Percentiles rank a stretch among this genome's conserved stretches.
Conservation (phyloP, 768 basidiomycete genomes). For the Psilocybe cyanescens region DNA sequence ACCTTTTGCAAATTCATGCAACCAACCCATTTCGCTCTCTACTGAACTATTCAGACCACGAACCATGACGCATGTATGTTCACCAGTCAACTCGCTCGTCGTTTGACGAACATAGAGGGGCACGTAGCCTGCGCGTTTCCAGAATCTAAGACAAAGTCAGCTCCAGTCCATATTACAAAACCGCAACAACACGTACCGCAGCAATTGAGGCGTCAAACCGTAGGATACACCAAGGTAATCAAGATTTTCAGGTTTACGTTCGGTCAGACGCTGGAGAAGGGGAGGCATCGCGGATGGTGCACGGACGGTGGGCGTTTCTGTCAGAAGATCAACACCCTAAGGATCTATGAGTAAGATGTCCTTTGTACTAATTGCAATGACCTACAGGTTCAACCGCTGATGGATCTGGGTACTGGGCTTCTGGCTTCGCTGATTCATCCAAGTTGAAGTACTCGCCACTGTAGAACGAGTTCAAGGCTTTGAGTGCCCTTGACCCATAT, state of each 20-base stretch:
- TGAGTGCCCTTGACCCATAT: constrained; percentile 88
- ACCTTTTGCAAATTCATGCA: constrained; percentile 90
- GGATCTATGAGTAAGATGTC: not conserved
- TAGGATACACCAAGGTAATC: constrained; percentile 98
- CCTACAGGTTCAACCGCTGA: constrained; percentile 49
- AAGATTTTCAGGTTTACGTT: constrained; percentile 85
- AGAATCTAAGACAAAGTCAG: constrained; percentile 60
- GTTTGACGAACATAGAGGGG: constrained; percentile 95
- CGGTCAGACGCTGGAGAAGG: constrained; percentile 86
- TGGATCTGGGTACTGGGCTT: constrained; percentile 65
- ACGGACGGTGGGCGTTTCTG: constrained; percentile 78
- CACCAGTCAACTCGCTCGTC: constrained; percentile 92
- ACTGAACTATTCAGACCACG: constrained; percentile 75
- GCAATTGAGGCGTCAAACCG: constrained; percentile 84
- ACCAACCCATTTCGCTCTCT: constrained; percentile 74
- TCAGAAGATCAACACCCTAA: constrained; percentile 57
- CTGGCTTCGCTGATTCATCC: constrained; percentile 63
- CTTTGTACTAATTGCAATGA: not conserved
- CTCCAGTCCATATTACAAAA: not conserved
- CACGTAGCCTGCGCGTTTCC: constrained; percentile 92
- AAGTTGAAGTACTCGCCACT: constrained; percentile 91
- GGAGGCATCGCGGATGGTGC: constrained; percentile 85
- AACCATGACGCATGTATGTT: constrained; percentile 96
- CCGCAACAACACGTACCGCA: constrained; percentile 52
- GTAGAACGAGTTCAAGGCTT: constrained; percentile 89